Evolutionary conservation across 768 basidiomycete species (phyloP), one percentile per base, ranked within the genome.

Genomic region (Leucosporidium yakuticum): DNA sequence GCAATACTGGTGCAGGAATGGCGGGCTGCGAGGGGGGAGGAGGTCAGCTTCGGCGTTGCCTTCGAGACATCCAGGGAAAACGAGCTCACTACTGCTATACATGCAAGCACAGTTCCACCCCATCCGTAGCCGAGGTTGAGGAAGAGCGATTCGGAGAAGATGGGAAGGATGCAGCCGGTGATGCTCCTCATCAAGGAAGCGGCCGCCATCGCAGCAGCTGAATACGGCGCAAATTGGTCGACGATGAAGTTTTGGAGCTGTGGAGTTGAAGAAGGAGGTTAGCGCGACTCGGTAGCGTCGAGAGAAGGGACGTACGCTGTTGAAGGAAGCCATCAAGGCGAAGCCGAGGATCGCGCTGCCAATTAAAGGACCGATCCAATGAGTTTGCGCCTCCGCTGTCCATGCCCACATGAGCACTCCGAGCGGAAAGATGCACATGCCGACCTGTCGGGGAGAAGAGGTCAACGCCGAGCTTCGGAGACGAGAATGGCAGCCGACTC

Each of bases 361-460:
- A 17, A 65, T 55, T 1, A 65, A 19, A 0, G 58, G 64, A 2
- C 27, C 64, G 2, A 60, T 34, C 64, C 64, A 65, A 29, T 54
- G 53, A 0, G 59, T 55, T 23, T 55, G 17, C 6, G 51, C 39
- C 20, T 65, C 21, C 7, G 64, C 64, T 8, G 64, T 65, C 64
- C 64, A 65, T 6, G 27, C 64, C 50, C 50, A 65, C 15, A 65
- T 39, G 20, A 65, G 21, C 1, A 65, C 27, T 1, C 64, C 64
- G 39, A 25, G 7, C 15, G 64, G 64, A n/a, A 65, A 65, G 27
- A 65, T 34, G 34, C 60, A 31, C 64, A 65, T 65, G 15, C 64
- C 64, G 25, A 55, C 17, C 54, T 51, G n/a, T 29, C 19, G 12
- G 2, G 0, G 7, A 6, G 0, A 6, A n/a, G 21, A 20, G 23